Evolutionary conservation across 2,329 filamentous ascomycete genomes (phyloP), one percentile per base, ranked within the genome.

Genomic region (Elsinoe arachidis): DNA sequence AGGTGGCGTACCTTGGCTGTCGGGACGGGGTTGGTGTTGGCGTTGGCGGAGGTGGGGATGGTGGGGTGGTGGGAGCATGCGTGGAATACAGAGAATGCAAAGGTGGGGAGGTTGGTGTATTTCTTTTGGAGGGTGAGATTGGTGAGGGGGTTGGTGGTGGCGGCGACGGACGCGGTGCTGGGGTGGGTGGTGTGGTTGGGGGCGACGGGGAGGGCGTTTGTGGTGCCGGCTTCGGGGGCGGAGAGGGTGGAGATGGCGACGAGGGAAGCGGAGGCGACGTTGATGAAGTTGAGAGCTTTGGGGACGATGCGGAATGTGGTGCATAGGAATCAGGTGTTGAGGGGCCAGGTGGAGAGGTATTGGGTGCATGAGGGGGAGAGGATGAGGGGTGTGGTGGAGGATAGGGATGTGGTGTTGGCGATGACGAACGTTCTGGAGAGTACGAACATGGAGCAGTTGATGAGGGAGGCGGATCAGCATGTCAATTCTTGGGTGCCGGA

Each of bases 251-350:
- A 89, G 63, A 70, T 74, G 58, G 69, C 73, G 1, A 78, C 81
- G 52, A 75, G 79, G 51, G 70, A 75, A 2, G 70, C 95, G 51
- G 80, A 82, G 43, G 72, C 73, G 4, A 77, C 81, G 11, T 80
- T 84, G 68, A 79, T 81, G 56, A 90, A 86, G 69, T 70, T 95
- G 60, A 84, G 81, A 63, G 88, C 87, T 0, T 74, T 88, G 37
- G 87, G 83, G 6, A 83, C 95, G 58, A 74, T 95, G 46, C 82
- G 86, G 68, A 96, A 96, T 74, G 88, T 89, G 2, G 80, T 88
- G 14, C 77, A 86, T 58, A 76, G 91, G 57, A 88, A 96, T 72
- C 78, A 82, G 61, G 80, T 80, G 43, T 73, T 96, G 69, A 82
- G 90, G 59, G 76, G 72, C 2, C 79, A 80, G 58, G 80, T 80